Evolutionary conservation across 2,329 filamentous ascomycete species (phyloP).

Genomic region (Trichoderma gracile): DNA sequence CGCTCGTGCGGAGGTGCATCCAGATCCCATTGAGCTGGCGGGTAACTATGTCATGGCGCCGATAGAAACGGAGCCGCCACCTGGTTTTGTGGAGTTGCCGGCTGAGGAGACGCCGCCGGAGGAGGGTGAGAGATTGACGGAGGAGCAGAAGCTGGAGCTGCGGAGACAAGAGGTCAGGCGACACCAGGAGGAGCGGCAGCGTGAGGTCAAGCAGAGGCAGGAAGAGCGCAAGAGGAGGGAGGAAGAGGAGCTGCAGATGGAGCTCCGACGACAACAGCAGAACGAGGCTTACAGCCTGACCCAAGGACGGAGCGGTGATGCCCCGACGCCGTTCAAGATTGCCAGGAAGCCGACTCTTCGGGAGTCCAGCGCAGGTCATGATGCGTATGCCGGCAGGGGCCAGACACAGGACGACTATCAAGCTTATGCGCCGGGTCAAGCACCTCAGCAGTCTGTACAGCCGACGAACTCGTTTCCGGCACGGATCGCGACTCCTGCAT

Average conservation of each 20-base stretch:
- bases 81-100: slow-evolving; percentile 43
- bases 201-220: slow-evolving; percentile 3
- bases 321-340: slow-evolving; percentile 24
- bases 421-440: slow-evolving; percentile 27
- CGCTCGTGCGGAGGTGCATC: slow-evolving; percentile 46
- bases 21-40: slow-evolving; percentile 49
- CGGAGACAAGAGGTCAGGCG: slow-evolving; percentile 8
- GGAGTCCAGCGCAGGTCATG: background rate
- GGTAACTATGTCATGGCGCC: slow-evolving; percentile 42
- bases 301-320: background rate
- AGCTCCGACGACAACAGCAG: slow-evolving; percentile 1
- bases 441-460: background rate
- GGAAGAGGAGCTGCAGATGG: slow-evolving; percentile 2
- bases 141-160: slow-evolving; percentile 25
- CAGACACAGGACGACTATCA: slow-evolving; percentile 23
- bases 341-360: slow-evolving; percentile 27
- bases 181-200: slow-evolving; percentile 12
- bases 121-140: slow-evolving; percentile 29
- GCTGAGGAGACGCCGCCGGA: slow-evolving; percentile 38
- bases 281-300: background rate
- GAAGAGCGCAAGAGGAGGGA: slow-evolving; percentile 12
- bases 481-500: slow-evolving; percentile 20
- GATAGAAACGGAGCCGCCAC: slow-evolving; percentile 36
- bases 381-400: background rate
- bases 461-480: slow-evolving; percentile 29